These are phyloP conservation scores for Olyra latifolia DNA, from an alignment of 176 grass and related monocot species.

Conservation along the genomic window DNA sequence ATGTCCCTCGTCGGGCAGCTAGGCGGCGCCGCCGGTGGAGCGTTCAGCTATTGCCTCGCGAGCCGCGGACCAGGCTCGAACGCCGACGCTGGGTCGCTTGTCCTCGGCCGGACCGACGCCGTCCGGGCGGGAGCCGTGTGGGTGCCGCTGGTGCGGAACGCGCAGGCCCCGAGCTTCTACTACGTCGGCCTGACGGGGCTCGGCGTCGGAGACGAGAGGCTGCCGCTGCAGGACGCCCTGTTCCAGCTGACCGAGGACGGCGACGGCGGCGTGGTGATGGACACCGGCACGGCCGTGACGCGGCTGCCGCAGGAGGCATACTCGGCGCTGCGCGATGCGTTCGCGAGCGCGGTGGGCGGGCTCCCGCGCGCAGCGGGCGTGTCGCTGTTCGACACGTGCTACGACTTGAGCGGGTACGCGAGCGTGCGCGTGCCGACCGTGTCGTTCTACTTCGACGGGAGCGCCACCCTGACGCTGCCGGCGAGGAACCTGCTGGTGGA, in stretches of 20 bases:
- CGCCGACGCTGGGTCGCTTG: conserved; percentile 52
- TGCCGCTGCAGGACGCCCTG: conserved; percentile 52
- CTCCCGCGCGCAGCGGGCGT: conserved; percentile 51
- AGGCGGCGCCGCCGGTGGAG: conserved; percentile 64
- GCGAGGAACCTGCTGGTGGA: conserved; percentile 78
- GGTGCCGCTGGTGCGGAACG: conserved; percentile 80
- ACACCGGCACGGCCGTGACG: conserved; percentile 89
- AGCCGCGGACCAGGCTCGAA: conserved; percentile 42
- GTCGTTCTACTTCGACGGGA: conserved; percentile 72
- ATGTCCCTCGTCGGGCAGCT: conserved; percentile 87
- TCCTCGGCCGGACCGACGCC: conserved; percentile 66
- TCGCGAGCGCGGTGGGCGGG: conserved; percentile 30
- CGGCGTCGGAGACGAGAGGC: conserved; percentile 59
- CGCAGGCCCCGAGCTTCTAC: conserved; percentile 78
- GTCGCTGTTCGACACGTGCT: conserved; percentile 95
- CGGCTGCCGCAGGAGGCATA: conserved; percentile 64
- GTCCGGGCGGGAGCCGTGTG: conserved; percentile 84
- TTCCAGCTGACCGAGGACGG: conserved; percentile 77
- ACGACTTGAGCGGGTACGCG: conserved; percentile 68
- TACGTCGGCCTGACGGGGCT: conserved; percentile 75
- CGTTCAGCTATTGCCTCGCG: conserved; percentile 90
- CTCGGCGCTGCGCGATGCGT: conserved; percentile 58
- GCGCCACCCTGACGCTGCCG: conserved; percentile 70
- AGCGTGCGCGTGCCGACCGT: conserved; percentile 93
- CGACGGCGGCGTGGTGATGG: conserved; percentile 78